Evolutionary conservation across 345 rosid species (phyloP), one percentile per base, ranked within the genome.

Genomic region (Eucalyptus fibrosa): DNA sequence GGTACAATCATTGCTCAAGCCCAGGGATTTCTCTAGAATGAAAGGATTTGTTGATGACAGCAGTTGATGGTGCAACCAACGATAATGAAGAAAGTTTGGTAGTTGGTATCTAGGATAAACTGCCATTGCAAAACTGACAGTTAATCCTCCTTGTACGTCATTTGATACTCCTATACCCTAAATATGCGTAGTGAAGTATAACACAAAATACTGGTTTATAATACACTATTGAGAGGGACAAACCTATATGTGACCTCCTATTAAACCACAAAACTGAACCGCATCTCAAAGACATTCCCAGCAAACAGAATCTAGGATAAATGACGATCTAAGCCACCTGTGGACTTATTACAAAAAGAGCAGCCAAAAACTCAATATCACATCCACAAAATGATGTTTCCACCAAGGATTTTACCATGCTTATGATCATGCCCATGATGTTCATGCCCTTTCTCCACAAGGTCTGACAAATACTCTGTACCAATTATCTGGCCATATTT

Each of bases 381-480:
- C 62, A 45, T 10, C 24, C 50, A 62, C 80, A 30, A 67, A 24
- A 88, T 62, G 42, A 47, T 67, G 40, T 67, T 87, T 59, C 23
- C 50, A 44, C 55, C 34, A 86, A 80, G 86, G n/a, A 55, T 86
- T 42, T 53, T 97, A 98, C 99, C 99, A 92, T 96, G 99, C 24
- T 95, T 93, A 91, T 96, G 95, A 92, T 88, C 92, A 91, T 96
- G 99, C 30, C 94, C 94, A 91, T 96, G 95, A 92, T 88, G 77
- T 62, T 90, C 92, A 91, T 96, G 97, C 90, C 95, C 98, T 93
- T 95, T 95, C 91, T 98, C 99, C 55, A 98, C 99, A 90, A 98
- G 99, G 92, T 98, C 99, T 77, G 98, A 95, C 89, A 98, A 82
- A 93, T 94, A 97, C 91, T 98, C 99, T 23, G 99, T 96, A 93